Percentiles rank a stretch among this genome's conserved stretches.
These are phyloP conservation scores for Vigna unguiculata DNA, from an alignment of 306 rosid species.

Conservation along the genomic window DNA sequence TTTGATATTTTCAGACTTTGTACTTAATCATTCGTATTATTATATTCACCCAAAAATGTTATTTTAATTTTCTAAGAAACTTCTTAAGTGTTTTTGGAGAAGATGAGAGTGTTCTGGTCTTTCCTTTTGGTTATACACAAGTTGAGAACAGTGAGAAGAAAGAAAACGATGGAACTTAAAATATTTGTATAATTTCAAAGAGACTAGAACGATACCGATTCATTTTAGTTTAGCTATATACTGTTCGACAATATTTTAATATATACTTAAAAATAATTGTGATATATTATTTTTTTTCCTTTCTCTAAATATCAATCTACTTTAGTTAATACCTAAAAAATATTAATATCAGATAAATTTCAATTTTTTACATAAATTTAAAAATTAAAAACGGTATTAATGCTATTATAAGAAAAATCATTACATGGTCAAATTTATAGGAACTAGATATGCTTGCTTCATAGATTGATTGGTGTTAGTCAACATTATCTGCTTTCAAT, in stretches of 20 bases:
- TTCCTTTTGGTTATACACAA: not conserved
- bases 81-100: slow-evolving; percentile 1
- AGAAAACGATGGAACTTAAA: not conserved
- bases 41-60: not conserved
- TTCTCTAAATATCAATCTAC: too few relatives aligned
- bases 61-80: not conserved
- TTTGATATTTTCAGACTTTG: not conserved
- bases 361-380: too few relatives aligned
- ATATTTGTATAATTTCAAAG: not conserved
- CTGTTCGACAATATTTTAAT: too few relatives aligned
- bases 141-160: not conserved
- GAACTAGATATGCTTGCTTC: slow-evolving; percentile 12
- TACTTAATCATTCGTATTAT: slow-evolving; percentile 4
- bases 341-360: too few relatives aligned
- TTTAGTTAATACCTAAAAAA: too few relatives aligned
- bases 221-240: not conserved
- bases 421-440: slow-evolving; percentile 27
- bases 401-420: too few relatives aligned
- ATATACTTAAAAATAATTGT: not conserved
- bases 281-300: not conserved
- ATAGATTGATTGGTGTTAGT: not conserved
- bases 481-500: slow-evolving; percentile 31
- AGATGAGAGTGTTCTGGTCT: not conserved
- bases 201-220: not conserved
- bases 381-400: too few relatives aligned